phyloP scores from a whole-genome alignment of 352 stramenopile genomes.

The Phytopythium cucurbitacearum region DNA sequence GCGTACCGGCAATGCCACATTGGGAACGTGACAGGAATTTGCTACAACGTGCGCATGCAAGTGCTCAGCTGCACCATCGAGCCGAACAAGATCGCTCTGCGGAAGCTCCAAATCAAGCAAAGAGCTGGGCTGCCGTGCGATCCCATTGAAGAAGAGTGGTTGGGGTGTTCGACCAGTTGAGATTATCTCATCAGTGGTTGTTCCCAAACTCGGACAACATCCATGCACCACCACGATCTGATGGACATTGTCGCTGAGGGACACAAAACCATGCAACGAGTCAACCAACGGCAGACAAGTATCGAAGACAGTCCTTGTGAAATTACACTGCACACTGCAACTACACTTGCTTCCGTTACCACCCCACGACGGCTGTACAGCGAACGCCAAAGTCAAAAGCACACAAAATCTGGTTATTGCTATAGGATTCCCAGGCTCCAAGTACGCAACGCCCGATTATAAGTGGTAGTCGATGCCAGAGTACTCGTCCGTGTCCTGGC shows the following conservation, averaged over 20 bases:
- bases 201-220: no score
- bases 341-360: no score
- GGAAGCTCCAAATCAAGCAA: not conserved
- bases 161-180: not conserved
- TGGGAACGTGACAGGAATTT: constrained; percentile 8
- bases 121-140: not conserved
- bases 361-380: no score
- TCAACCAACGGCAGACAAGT: no score
- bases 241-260: no score
- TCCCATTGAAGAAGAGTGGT: not conserved
- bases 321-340: no score
- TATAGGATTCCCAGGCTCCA: not conserved
- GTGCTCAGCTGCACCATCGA: not conserved
- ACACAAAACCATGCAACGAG: no score
- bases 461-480: constrained; percentile 85
- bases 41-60: constrained; percentile 8
- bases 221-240: no score
- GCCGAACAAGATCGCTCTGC: not conserved
- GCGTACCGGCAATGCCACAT: constrained; percentile 13
- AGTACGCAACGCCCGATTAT: constrained; percentile 17
- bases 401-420: not conserved
- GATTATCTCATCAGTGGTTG: no score
- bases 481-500: constrained; percentile 80
- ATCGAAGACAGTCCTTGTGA: no score
- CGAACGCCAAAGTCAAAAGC: no score